Base-by-base conservation (phyloP, 257 asterid species). In the Hygrophila difformis region DNA sequence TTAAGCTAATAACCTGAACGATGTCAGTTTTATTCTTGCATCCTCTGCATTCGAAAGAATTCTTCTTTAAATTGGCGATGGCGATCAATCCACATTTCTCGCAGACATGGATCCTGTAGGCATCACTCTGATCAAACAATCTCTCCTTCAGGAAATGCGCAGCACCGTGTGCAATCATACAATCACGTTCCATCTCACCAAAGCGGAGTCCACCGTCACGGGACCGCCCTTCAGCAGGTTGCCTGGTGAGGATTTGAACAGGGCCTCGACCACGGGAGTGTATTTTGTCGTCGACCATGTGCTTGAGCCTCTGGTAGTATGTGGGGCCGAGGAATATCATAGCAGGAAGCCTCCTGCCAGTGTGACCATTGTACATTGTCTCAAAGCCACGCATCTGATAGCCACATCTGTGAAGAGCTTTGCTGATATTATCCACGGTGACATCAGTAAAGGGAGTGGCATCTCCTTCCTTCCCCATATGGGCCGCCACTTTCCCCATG, bases 181-280 rank as follows among this genome's bases (percentile, higher is more conserved):
- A 89, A 56, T 89, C 98, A 14, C 96, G 72, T 64, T 89, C 98
- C 98, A 89, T 89, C 64, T 89, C 98, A 42, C 98, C 98, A 65
- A 89, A 85, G 1, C 96, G 74, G 29, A 89, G 92, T 46, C 98
- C 98, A 42, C 98, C 98, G 55, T 89, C 98, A 60, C 96, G 86
- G 3, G 98, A 85, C 18, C 98, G 66, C 21, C 98, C 98, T 57
- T 89, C 98, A 2, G 94, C 98, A 22, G 98, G 98, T 36, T 89
- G 96, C 73, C 96, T 75, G 0, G 98, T 89, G 46, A 89, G 93
- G 41, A 85, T 89, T 63, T 89, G 96, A 16, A 85, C 94, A 0
- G 98, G 98, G 12, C 96, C 96, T 65, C 98, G 72, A n/a, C 98
- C 98, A 42, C 96, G 84, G 13, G 94, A 89, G 63, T 89, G 98